Percentiles rank a stretch among this genome's conserved stretches.
Conservation (phyloP, 2,329 filamentous ascomycete genomes). For the Colletotrichum sp. region DNA sequence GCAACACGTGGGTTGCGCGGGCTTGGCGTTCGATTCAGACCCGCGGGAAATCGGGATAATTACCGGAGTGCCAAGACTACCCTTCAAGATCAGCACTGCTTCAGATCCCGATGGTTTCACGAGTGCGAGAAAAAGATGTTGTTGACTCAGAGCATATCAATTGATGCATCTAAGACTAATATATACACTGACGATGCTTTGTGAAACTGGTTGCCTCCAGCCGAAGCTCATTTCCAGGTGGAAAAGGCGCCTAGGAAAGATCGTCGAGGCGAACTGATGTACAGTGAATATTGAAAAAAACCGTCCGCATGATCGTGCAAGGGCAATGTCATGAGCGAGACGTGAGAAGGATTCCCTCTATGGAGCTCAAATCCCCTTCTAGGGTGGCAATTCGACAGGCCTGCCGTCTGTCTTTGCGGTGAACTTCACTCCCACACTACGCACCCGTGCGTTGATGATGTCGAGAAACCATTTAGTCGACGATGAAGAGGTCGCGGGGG, state of each 20-base stretch:
- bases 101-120: not conserved
- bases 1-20: not conserved
- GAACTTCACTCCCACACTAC: not conserved
- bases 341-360: not conserved
- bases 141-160: not conserved
- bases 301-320: not conserved
- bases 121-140: not conserved
- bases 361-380: not conserved
- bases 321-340: not conserved
- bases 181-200: conserved; percentile 12
- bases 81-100: not conserved
- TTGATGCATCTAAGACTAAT: not conserved
- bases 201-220: conserved; percentile 7
- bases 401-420: conserved; percentile 1
- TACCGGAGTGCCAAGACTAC: not conserved
- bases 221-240: conserved; percentile 7
- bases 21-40: not conserved
- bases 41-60: not conserved
- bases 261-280: conserved; percentile 11
- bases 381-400: not conserved
- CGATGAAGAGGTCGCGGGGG: conserved; percentile 1
- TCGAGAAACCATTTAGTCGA: not conserved
- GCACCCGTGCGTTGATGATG: not conserved
- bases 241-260: not conserved
- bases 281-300: conserved; percentile 6